Base-by-base conservation (phyloP, 2,329 filamentous ascomycete genomes). In the Rhinocladiella mackenziei region DNA sequence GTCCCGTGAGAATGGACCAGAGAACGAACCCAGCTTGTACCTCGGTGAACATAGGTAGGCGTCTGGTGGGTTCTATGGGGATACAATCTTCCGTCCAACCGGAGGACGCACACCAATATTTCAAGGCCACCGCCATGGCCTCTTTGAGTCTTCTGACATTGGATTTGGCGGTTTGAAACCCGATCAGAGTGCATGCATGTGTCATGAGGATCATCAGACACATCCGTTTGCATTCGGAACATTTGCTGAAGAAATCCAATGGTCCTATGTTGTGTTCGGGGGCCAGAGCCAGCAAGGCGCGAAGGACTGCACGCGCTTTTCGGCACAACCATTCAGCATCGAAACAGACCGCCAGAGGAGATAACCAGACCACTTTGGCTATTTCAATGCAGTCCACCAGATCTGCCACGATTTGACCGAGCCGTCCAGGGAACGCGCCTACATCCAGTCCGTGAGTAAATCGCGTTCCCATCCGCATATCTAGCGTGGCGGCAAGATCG, bases 281-380 rank as follows among this genome's bases (percentile, higher is more conserved):
- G 13, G 51, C 41, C 14, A 54, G 28, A 10, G 29, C 26, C n/a
- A 51, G 48, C 25, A 54, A 25, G 5, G 29, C 40, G 3, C 51
- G 48, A 15, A 54, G 43, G 5, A 54, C 45, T 11, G 51, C 28
- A 25, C 51, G 19, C 9, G 51, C 48, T 25, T 54, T 54, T n/a
- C 51, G 37, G 42, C 51, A 54, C 17, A 54, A 38, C 51, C 51
- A 54, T 42, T 54, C 51, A 10, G 51, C 51, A 28, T 54, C 51
- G 34, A 51, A 54, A 22, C 51, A 54, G 5, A 54, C 51, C 5
- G 51, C 51, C 26, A 54, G 8, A 5, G 51, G 51, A 18, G 51
- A 54, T 5, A 54, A 42, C 51, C 51, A 54, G 9, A 54, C 48
- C 14, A 54, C 51, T 35, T 54, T 54, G 1, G 51, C 51, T 19